phyloP scores from a whole-genome alignment of 108 stramenopile species.

The Bacterosira constricta region DNA sequence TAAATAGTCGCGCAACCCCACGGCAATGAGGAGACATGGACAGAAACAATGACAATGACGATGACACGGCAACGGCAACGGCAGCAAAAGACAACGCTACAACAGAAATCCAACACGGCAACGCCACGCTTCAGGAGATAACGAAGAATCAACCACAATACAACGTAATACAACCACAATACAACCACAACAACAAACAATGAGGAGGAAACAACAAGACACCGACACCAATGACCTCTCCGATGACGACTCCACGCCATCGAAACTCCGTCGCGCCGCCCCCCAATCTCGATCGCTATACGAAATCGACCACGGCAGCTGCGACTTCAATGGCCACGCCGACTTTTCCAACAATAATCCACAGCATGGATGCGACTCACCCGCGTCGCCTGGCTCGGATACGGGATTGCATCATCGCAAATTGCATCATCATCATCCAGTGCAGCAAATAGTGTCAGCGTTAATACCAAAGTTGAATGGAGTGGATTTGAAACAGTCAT shows the following conservation, averaged over 20 bases:
- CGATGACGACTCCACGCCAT: conserved; percentile 3
- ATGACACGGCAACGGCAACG: too few relatives aligned
- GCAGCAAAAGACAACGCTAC: too few relatives aligned
- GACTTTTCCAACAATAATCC: neutral
- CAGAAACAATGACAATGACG: too few relatives aligned
- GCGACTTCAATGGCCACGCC: neutral
- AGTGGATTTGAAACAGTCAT: neutral
- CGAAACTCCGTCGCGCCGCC: neutral
- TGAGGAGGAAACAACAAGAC: too few relatives aligned
- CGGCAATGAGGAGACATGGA: too few relatives aligned
- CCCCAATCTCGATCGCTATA: neutral
- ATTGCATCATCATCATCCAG: neutral
- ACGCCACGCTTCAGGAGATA: too few relatives aligned
- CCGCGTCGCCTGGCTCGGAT: conserved; percentile 8
- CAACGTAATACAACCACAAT: too few relatives aligned
- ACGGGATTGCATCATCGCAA: conserved; percentile 11
- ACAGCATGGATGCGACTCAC: neutral
- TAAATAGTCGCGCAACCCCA: too few relatives aligned
- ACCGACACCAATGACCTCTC: neutral
- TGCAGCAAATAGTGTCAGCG: neutral
- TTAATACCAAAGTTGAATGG: neutral
- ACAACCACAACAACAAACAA: too few relatives aligned
- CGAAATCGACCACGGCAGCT: conserved; percentile 5
- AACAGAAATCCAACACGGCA: too few relatives aligned
- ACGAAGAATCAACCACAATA: too few relatives aligned